phyloP scores from a whole-genome alignment of 1,284 basidiomycete genomes.

The Leccinum fuscescens region DNA sequence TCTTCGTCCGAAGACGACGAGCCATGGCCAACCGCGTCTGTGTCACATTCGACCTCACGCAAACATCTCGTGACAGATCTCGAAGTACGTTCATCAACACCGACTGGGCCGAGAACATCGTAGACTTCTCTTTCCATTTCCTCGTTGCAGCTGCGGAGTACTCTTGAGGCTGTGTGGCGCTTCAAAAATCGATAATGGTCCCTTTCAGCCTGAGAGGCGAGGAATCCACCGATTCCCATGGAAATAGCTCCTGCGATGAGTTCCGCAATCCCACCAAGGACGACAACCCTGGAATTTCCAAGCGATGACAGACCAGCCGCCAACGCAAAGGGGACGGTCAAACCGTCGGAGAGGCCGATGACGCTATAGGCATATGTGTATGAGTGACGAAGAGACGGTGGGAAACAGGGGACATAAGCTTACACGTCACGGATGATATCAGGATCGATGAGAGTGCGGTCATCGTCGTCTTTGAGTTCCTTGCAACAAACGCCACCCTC shows the following conservation, averaged over 20 bases:
- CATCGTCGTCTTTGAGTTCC: slow-evolving; percentile 74
- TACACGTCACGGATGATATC: slow-evolving; percentile 70
- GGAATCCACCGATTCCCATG: slow-evolving; percentile 97
- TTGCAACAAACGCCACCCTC: slow-evolving; percentile 77
- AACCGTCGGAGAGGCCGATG: slow-evolving; percentile 94
- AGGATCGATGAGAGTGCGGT: slow-evolving; percentile 69
- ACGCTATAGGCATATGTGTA: slow-evolving; percentile 49
- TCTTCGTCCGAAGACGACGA: slow-evolving; percentile 45
- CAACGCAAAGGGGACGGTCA: slow-evolving; percentile 91
- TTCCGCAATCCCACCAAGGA: slow-evolving; percentile 89
- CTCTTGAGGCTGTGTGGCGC: slow-evolving; percentile 75
- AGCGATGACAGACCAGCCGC: slow-evolving; percentile 89
- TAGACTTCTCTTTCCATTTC: slow-evolving; percentile 96
- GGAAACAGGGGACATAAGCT: slow-evolving; percentile 25
- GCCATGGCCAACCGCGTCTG: slow-evolving; percentile 23
- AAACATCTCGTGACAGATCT: slow-evolving; percentile 77
- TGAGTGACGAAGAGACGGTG: slow-evolving; percentile 5
- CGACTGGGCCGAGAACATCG: slow-evolving; percentile 84
- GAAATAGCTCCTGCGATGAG: slow-evolving; percentile 93
- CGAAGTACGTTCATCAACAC: slow-evolving; percentile 82
- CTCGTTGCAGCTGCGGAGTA: slow-evolving; percentile 82
- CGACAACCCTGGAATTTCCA: slow-evolving; percentile 85
- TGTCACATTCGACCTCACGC: slow-evolving; percentile 59
- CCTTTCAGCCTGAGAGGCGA: slow-evolving; percentile 93
- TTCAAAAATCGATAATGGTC: slow-evolving; percentile 89